Percentiles rank a stretch among this genome's conserved stretches.
Conservation (phyloP, 192 early-diverging fungal species). For the Gaertneriomyces semiglobifer region DNA sequence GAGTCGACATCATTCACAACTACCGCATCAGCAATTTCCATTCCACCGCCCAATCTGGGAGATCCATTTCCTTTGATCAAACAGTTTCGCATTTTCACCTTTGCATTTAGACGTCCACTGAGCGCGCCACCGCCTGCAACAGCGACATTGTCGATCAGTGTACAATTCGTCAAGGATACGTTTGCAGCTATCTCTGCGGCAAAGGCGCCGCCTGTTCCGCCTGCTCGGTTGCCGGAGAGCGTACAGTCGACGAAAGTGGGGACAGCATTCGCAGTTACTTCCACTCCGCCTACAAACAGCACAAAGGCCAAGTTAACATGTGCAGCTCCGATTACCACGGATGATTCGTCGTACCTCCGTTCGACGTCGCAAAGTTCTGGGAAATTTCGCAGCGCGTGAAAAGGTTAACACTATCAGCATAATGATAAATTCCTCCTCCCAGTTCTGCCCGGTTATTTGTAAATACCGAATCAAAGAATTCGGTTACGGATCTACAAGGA, state of each 20-base stretch:
- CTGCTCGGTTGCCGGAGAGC: slow-evolving; percentile 6
- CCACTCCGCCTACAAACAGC: background rate
- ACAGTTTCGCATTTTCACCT: background rate
- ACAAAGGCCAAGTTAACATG: background rate
- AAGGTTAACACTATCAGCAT: background rate
- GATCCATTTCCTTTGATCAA: slow-evolving; percentile 1
- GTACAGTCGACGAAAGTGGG: background rate
- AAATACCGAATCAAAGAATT: background rate
- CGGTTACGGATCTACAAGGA: background rate
- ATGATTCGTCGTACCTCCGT: slow-evolving; percentile 6
- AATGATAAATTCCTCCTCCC: slow-evolving; percentile 13
- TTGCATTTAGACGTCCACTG: slow-evolving; percentile 4
- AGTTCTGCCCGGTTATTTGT: slow-evolving; percentile 6
- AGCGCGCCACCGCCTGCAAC: slow-evolving; percentile 16
- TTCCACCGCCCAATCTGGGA: background rate
- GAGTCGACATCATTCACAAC: background rate
- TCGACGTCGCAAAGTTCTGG: slow-evolving; percentile 7
- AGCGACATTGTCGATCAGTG: background rate
- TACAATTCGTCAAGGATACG: background rate
- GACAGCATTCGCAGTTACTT: background rate
- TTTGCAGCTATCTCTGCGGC: slow-evolving; percentile 9
- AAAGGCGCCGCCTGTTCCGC: slow-evolving; percentile 18
- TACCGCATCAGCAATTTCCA: slow-evolving; percentile 20
- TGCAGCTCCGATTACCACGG: background rate
- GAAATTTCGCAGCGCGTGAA: slow-evolving; percentile 10